These are phyloP conservation scores for Piedraia hortae DNA, from an alignment of 2,329 filamentous ascomycete genomes.

Conservation along the genomic window DNA sequence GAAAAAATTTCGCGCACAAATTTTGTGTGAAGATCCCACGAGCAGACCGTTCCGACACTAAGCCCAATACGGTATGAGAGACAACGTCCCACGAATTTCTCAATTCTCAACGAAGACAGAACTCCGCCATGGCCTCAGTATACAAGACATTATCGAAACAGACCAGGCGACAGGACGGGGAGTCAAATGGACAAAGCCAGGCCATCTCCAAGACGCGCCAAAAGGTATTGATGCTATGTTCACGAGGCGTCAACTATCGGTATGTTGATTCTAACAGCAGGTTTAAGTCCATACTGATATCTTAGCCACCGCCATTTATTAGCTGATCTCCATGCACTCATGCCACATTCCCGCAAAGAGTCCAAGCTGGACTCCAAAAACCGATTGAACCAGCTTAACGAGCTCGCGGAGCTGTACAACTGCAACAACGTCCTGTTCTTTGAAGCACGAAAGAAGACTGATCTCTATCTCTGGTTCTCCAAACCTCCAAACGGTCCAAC, in stretches of 20 bases:
- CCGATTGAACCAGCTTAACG: constrained; percentile 56
- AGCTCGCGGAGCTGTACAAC: constrained; percentile 52
- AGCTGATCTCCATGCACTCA: constrained; percentile 62
- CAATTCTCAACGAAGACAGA: no score
- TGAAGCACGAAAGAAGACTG: constrained; percentile 78
- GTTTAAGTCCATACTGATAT: background rate
- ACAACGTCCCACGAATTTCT: no score
- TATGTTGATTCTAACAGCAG: constrained; percentile 14
- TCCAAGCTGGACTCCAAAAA: constrained; percentile 93
- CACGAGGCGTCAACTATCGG: constrained; percentile 74
- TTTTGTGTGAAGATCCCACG: no score
- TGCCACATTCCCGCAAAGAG: constrained; percentile 82
- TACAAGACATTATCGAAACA: constrained; percentile 26
- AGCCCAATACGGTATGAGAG: no score
- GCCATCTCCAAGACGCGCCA: constrained; percentile 17
- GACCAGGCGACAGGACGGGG: constrained; percentile 12
- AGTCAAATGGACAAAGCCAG: constrained; percentile 5
- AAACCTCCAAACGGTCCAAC: constrained; percentile 68
- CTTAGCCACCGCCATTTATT: constrained; percentile 72
- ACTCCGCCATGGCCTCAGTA: constrained; percentile 23
- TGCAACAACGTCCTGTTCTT: constrained; percentile 91
- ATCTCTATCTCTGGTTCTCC: constrained; percentile 80
- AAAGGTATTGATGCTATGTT: constrained; percentile 69
- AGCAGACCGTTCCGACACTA: no score
- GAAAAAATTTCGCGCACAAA: no score